A percentile compares a stretch with the other conserved stretches of the same genome.
Conservation (phyloP, 495 filamentous ascomycete genomes). For the Penicillium fimorum region DNA sequence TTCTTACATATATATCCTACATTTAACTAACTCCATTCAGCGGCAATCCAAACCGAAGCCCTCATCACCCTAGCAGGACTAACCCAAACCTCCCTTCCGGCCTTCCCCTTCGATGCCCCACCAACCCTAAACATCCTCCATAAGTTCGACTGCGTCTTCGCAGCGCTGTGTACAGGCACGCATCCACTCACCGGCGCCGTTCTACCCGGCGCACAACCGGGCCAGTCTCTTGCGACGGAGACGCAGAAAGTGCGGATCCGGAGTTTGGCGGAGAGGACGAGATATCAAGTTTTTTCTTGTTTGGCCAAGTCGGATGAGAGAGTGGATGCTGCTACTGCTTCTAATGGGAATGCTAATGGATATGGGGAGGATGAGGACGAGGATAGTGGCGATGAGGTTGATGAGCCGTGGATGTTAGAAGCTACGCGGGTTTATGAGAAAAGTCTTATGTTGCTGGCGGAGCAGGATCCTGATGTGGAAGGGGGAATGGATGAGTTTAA, state of each 20-base stretch:
- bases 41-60: slow-evolving; percentile 78
- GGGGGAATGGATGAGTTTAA: slow-evolving; percentile 9
- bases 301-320: slow-evolving; percentile 33
- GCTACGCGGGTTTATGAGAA: slow-evolving; percentile 74
- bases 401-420: slow-evolving; percentile 59
- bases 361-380: slow-evolving; percentile 39
- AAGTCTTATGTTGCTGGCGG: slow-evolving; percentile 69
- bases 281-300: slow-evolving; percentile 56
- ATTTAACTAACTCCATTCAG: slow-evolving; percentile 36
- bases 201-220: slow-evolving; percentile 62
- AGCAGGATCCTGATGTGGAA: slow-evolving; percentile 43
- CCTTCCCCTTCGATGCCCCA: slow-evolving; percentile 64
- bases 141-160: slow-evolving; percentile 78
- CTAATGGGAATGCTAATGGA: slow-evolving; percentile 33
- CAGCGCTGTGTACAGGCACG: slow-evolving; percentile 63
- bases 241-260: slow-evolving; percentile 80
- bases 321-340: slow-evolving; percentile 24
- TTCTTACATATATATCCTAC: neutral
- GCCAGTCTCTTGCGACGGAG: slow-evolving; percentile 51
- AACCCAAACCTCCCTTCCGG: slow-evolving; percentile 59
- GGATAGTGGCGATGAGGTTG: slow-evolving; percentile 23
- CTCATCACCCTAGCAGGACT: slow-evolving; percentile 73
- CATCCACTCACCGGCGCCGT: slow-evolving; percentile 62
- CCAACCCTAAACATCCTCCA: slow-evolving; percentile 64
- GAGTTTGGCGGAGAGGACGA: slow-evolving; percentile 63